Conservation (phyloP, 441 rosid genomes). For the Melastoma candidum region DNA sequence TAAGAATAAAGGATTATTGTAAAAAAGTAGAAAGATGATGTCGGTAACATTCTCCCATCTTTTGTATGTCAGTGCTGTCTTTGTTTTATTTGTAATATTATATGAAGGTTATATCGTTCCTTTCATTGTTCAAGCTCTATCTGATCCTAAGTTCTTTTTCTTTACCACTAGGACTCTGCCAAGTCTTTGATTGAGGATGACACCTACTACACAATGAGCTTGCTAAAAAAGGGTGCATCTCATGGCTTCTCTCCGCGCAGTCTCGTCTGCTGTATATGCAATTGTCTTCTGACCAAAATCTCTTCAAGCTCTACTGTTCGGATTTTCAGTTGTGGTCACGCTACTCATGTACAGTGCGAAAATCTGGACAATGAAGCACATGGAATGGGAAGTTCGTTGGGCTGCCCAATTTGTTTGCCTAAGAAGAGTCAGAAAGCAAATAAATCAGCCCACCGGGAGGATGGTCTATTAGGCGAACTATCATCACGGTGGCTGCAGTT, state of each 20-base stretch:
- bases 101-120: too few species aligned
- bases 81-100: neutral
- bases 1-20: too few species aligned
- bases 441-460: constrained; percentile 46
- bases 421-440: constrained; percentile 64
- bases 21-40: too few species aligned
- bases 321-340: constrained; percentile 90
- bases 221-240: constrained; percentile 93
- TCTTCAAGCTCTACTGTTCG: constrained; percentile 51
- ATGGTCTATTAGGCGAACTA: constrained; percentile 47
- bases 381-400: constrained; percentile 37
- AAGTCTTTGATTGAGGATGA: constrained; percentile 95
- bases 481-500: constrained; percentile 32
- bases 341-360: constrained; percentile 91
- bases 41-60: too few species aligned
- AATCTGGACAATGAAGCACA: constrained; percentile 55
- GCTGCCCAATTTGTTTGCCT: constrained; percentile 91
- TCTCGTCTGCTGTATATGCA: constrained; percentile 76
- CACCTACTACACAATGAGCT: constrained; percentile 77
- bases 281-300: constrained; percentile 56
- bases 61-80: neutral
- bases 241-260: constrained; percentile 92
- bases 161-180: constrained; percentile 62
- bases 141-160: neutral
- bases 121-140: neutral